Conservation (phyloP, 192 early-diverging fungal species). For the Linderina pennispora region DNA sequence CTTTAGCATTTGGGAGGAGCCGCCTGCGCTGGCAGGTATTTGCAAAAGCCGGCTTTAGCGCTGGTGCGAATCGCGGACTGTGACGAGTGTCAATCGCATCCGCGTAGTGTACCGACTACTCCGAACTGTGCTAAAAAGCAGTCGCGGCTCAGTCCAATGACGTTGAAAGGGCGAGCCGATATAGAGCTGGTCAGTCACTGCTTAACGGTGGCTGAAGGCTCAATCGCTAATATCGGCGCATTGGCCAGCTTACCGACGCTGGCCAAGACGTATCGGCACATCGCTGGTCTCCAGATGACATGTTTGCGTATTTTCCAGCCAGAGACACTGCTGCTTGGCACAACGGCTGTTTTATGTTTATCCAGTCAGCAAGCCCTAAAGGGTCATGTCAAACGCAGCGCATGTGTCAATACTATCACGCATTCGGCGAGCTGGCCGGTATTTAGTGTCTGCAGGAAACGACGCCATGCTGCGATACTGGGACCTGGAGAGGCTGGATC, state of each 20-base stretch:
- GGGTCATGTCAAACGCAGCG: constrained; percentile 46
- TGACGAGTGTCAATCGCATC: too few relatives aligned
- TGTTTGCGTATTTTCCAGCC: constrained; percentile 6
- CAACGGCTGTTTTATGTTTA: constrained; percentile 43
- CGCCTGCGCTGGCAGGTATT: too few relatives aligned
- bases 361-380: constrained; percentile 51
- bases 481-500: constrained; percentile 63
- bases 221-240: constrained; percentile 23
- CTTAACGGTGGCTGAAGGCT: too few relatives aligned
- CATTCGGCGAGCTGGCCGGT: constrained; percentile 49
- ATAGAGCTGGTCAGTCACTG: too few relatives aligned
- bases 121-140: too few relatives aligned
- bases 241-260: constrained; percentile 16
- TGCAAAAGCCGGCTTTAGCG: too few relatives aligned
- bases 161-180: too few relatives aligned
- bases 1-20: too few relatives aligned
- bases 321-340: constrained; percentile 24
- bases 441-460: constrained; percentile 71
- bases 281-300: constrained; percentile 17
- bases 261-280: constrained; percentile 24
- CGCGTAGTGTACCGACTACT: too few relatives aligned
- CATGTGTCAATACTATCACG: constrained; percentile 57
- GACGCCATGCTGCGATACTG: constrained; percentile 86
- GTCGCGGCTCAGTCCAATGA: too few relatives aligned
- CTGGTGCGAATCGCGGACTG: too few relatives aligned